Evolutionary conservation across 352 stramenopile genomes (phyloP), one percentile per base, ranked within the genome.

Genomic region (Phytophthora aleatoria): DNA sequence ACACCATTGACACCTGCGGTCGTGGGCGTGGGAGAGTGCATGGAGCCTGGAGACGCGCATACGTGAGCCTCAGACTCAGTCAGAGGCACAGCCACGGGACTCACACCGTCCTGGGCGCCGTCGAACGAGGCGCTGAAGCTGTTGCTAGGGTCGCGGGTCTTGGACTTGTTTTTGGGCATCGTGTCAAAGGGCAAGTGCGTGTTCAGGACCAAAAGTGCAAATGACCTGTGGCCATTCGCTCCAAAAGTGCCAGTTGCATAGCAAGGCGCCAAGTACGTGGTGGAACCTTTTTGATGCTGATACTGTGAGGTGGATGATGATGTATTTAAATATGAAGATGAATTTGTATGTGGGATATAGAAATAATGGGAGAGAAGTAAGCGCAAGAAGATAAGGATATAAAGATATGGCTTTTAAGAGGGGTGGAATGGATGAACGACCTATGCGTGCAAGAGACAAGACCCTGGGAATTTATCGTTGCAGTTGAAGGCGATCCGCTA

Each of bases 11-110:
- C 65, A 36, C 59, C 65, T 6, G 41, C 58, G 33, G 38, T 57
- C 2, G 61, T 60, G 31, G 53, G 35, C 12, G 67, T 64, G 33
- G 55, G 48, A 5, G 65, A 38, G 55, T 70, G 62, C 50, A 73
- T 62, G 51, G 55, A 67, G 8, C 72, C 64, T 2, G 71, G 63
- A 1, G 63, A 69, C 24, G 64, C 57, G 39, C 63, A 73, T 35
- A 68, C 48, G 41, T 76, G 68, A 12, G 48, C 38, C 26, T 53
- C 15, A 27, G 30, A 16, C 16, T 64, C 59, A 1, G 44, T 52
- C 30, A 81, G 62, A n/a, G 73, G 59, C n/a, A 81, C 64, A 27
- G 49, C 27, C 36, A 81, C 56, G 36, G 66, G 75, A 48, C 64
- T 64, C n/a, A 83, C 50, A 24, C 69, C 75, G 31, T 73, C 43